Evolutionary conservation across 2,329 filamentous ascomycete genomes (phyloP).

Genomic region (Trichoderma afroharzianum): DNA sequence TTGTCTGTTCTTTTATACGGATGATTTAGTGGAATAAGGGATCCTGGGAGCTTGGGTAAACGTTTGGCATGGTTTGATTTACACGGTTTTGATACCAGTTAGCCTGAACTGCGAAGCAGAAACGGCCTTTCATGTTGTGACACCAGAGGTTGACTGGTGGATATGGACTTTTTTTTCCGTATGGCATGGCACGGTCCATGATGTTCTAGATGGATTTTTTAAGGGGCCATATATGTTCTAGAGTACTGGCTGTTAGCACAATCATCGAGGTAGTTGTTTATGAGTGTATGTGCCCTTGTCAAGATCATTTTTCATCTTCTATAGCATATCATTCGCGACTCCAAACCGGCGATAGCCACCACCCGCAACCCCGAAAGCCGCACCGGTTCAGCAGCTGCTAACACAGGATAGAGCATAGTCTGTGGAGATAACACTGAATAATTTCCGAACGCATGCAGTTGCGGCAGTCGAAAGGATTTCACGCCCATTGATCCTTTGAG

Average conservation of each 20-base stretch:
- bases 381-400: not conserved
- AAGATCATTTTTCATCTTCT: too few relatives aligned
- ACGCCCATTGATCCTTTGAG: not conserved
- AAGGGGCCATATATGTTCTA: not conserved
- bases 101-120: not conserved
- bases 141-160: not conserved
- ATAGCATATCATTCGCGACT: too few relatives aligned
- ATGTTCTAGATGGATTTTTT: not conserved
- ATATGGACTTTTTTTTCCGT: not conserved
- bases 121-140: not conserved
- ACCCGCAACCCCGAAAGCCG: not conserved
- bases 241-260: not conserved
- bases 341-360: not conserved
- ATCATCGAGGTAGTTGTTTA: not conserved
- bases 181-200: not conserved
- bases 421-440: not conserved
- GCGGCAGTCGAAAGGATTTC: not conserved
- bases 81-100: not conserved
- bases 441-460: not conserved
- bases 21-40: not conserved
- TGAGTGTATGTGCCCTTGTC: too few relatives aligned
- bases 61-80: not conserved
- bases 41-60: not conserved
- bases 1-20: not conserved
- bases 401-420: not conserved